Conservation (phyloP, 2,329 filamentous ascomycete species). For the Calonectria pauciramosa region DNA sequence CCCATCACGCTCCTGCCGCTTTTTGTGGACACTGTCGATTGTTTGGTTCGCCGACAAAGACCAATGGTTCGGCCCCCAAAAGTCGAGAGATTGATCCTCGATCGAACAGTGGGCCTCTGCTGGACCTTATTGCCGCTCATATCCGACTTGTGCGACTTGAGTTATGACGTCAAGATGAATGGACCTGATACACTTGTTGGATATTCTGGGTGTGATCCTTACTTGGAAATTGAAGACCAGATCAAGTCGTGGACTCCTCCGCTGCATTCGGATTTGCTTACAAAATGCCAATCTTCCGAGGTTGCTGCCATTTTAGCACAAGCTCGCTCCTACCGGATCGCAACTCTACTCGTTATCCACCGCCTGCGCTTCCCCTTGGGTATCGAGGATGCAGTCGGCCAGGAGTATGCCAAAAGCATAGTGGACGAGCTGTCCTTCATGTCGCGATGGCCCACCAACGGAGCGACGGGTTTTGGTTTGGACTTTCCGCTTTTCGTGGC, state of each 20-base stretch:
- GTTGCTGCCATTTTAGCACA: constrained; percentile 27
- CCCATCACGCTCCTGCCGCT: constrained; percentile 28
- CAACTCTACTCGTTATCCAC: constrained; percentile 32
- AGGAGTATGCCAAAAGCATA: constrained; percentile 18
- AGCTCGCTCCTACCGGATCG: constrained; percentile 26
- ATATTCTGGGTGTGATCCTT: constrained; percentile 4
- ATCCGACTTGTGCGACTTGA: constrained; percentile 28
- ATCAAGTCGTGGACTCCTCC: constrained; percentile 23
- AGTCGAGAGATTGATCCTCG: constrained; percentile 18
- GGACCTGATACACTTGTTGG: not conserved
- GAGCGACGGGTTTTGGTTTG: constrained; percentile 22
- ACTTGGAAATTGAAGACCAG: constrained; percentile 21
- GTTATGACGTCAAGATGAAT: constrained; percentile 9
- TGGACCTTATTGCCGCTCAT: constrained; percentile 23
- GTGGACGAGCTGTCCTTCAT: constrained; percentile 21
- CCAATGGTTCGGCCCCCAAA: constrained; percentile 20
- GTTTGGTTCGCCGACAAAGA: constrained; percentile 26
- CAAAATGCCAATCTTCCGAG: constrained; percentile 11
- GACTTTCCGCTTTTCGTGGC: constrained; percentile 33
- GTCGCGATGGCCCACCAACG: not conserved
- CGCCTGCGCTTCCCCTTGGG: constrained; percentile 32
- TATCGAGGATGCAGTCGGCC: constrained; percentile 18
- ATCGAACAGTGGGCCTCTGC: constrained; percentile 28
- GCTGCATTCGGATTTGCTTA: not conserved
- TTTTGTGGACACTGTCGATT: constrained; percentile 29